Evolutionary conservation across 2,329 filamentous ascomycete species (phyloP).

Genomic region (Aspergillus thermomutatus): DNA sequence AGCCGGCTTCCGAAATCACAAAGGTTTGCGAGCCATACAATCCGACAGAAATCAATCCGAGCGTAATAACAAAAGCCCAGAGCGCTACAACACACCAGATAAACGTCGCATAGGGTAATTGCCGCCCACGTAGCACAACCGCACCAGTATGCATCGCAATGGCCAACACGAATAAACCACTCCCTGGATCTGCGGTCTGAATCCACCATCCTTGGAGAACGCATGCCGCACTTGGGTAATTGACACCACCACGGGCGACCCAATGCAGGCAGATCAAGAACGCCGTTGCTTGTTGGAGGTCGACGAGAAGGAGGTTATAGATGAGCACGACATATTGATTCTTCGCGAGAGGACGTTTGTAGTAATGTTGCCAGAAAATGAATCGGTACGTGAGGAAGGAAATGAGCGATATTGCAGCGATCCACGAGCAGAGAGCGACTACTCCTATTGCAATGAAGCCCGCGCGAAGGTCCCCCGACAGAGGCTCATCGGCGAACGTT

Average conservation of each 20-base stretch:
- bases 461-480: conserved; percentile 27
- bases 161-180: conserved; percentile 50
- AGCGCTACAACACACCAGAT: conserved; percentile 40
- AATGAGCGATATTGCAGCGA: conserved; percentile 29
- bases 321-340: conserved; percentile 54
- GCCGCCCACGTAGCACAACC: conserved; percentile 47
- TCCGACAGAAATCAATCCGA: conserved; percentile 47
- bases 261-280: conserved; percentile 47
- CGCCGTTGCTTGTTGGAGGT: conserved; percentile 48
- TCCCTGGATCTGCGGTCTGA: conserved; percentile 50
- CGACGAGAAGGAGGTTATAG: conserved; percentile 50
- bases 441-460: conserved; percentile 47
- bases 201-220: conserved; percentile 52
- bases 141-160: conserved; percentile 53
- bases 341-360: conserved; percentile 46
- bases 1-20: conserved; percentile 47
- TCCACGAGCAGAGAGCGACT: conserved; percentile 43
- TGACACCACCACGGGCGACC: conserved; percentile 40
- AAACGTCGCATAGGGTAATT: conserved; percentile 44
- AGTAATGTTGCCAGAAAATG: conserved; percentile 47
- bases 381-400: conserved; percentile 49
- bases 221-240: conserved; percentile 44
- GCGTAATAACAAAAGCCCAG: conserved; percentile 45
- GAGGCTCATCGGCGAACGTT: not conserved
- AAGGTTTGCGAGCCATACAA: conserved; percentile 42